These are phyloP conservation scores for Colletotrichum sp. DNA, from an alignment of 2,329 filamentous ascomycete species.

Conservation along the genomic window DNA sequence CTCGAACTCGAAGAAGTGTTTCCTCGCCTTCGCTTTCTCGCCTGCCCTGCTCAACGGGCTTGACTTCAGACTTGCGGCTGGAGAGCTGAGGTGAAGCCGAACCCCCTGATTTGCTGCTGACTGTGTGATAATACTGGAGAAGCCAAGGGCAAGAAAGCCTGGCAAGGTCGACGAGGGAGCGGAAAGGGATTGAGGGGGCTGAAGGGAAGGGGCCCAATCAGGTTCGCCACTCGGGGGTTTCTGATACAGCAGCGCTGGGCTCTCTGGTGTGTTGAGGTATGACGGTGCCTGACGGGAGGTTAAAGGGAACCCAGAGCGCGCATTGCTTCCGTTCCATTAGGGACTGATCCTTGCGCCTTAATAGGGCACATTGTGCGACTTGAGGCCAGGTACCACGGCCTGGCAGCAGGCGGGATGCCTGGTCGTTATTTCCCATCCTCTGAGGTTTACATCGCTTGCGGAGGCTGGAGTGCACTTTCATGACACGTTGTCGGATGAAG, in stretches of 20 bases:
- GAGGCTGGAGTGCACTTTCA: neutral
- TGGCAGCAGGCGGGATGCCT: slow-evolving; percentile 8
- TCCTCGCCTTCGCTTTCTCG: neutral
- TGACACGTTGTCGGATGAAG: neutral
- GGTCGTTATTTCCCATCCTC: no score
- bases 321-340: neutral
- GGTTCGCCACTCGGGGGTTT: neutral
- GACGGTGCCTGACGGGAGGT: neutral
- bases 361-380: slow-evolving; percentile 3
- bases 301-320: neutral
- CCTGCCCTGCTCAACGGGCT: neutral
- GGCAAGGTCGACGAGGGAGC: neutral
- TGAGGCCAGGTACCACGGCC: neutral
- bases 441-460: neutral
- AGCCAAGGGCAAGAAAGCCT: neutral
- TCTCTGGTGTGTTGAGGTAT: neutral
- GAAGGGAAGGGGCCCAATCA: neutral
- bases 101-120: neutral
- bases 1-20: neutral
- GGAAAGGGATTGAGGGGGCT: neutral
- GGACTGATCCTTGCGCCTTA: slow-evolving; percentile 5
- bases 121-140: slow-evolving; percentile 6
- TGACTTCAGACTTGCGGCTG: neutral
- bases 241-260: slow-evolving; percentile 5
- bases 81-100: neutral